A percentile compares a stretch with the other conserved stretches of the same genome.
These are phyloP conservation scores for Pseudomassariella vexata DNA, from an alignment of 2,329 filamentous ascomycete genomes.

Conservation along the genomic window DNA sequence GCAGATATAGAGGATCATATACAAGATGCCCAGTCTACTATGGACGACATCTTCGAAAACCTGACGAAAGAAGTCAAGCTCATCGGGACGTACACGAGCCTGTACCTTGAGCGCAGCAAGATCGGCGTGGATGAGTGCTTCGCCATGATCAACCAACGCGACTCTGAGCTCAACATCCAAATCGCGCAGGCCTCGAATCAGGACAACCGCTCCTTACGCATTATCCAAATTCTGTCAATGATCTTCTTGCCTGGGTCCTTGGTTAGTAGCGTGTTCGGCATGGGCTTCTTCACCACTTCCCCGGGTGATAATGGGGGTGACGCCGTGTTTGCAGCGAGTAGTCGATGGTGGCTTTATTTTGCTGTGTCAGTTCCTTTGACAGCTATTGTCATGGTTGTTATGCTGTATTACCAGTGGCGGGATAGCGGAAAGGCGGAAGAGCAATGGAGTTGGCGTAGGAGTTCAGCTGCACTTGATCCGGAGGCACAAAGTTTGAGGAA, in stretches of 20 bases:
- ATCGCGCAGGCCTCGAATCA: constrained; percentile 9
- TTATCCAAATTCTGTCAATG: constrained; percentile 7
- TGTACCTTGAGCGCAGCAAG: constrained; percentile 9
- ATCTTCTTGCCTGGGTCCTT: constrained; percentile 9
- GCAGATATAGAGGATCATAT: background rate
- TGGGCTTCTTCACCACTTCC: constrained; percentile 9
- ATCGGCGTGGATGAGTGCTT: constrained; percentile 9
- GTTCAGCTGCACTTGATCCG: background rate
- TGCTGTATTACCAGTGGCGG: constrained; percentile 8
- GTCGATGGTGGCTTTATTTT: constrained; percentile 8
- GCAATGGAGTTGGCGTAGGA: constrained; percentile 3
- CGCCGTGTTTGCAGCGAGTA: constrained; percentile 3
- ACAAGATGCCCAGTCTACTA: background rate
- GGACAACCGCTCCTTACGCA: constrained; percentile 7
- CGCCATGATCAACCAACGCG: constrained; percentile 9
- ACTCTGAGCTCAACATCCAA: constrained; percentile 9
- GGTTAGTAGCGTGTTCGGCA: constrained; percentile 9
- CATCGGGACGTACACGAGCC: constrained; percentile 5
- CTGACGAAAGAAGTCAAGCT: constrained; percentile 5
- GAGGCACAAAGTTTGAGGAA: background rate
- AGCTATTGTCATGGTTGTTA: constrained; percentile 3
- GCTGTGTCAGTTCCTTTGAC: constrained; percentile 6
- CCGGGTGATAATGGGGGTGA: constrained; percentile 1
- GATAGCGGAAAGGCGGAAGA: constrained; percentile 3
- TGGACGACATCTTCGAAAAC: constrained; percentile 8